A percentile compares a stretch with the other conserved stretches of the same genome.
Evolutionary conservation across 2,329 filamentous ascomycete genomes (phyloP).

Genomic region (Colletotrichum sp.): DNA sequence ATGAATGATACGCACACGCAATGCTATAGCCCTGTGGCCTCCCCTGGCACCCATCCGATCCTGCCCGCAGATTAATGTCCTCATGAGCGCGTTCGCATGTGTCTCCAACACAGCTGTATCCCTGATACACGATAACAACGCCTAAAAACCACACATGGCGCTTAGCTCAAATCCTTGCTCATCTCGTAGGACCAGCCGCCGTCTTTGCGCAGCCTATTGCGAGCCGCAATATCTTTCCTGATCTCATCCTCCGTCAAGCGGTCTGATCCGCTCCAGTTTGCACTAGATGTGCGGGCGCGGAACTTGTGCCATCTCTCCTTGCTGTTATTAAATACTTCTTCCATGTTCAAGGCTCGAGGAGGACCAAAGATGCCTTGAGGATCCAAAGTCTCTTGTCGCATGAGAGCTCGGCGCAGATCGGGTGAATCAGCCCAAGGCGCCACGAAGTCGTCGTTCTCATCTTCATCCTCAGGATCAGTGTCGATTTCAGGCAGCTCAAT

Average conservation of each 20-base stretch:
- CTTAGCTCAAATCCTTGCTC: slow-evolving; percentile 50
- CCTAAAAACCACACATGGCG: not conserved
- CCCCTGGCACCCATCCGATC: not conserved
- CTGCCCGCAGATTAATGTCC: not conserved
- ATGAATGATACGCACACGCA: slow-evolving; percentile 2
- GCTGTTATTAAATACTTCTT: slow-evolving; percentile 92
- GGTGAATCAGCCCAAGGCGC: slow-evolving; percentile 91
- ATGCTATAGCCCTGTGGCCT: not conserved
- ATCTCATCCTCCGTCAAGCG: slow-evolving; percentile 87
- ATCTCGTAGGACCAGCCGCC: slow-evolving; percentile 83
- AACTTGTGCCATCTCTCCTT: slow-evolving; percentile 88
- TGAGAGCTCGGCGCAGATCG: slow-evolving; percentile 76
- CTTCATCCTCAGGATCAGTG: slow-evolving; percentile 91
- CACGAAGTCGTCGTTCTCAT: slow-evolving; percentile 69
- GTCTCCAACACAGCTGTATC: slow-evolving; percentile 17
- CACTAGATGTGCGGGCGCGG: slow-evolving; percentile 88
- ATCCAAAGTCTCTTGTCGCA: slow-evolving; percentile 84
- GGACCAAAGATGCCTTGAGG: slow-evolving; percentile 88
- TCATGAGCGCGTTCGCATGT: slow-evolving; percentile 20
- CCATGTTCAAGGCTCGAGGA: slow-evolving; percentile 88
- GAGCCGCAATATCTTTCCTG: slow-evolving; percentile 76
- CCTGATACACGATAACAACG: slow-evolving; percentile 9
- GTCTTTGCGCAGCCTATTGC: slow-evolving; percentile 80
- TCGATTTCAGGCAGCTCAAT: slow-evolving; percentile 95
- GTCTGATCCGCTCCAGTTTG: slow-evolving; percentile 89